Evolutionary conservation across 2,329 filamentous ascomycete species (phyloP).

Genomic region (Corinectria fuckeliana): DNA sequence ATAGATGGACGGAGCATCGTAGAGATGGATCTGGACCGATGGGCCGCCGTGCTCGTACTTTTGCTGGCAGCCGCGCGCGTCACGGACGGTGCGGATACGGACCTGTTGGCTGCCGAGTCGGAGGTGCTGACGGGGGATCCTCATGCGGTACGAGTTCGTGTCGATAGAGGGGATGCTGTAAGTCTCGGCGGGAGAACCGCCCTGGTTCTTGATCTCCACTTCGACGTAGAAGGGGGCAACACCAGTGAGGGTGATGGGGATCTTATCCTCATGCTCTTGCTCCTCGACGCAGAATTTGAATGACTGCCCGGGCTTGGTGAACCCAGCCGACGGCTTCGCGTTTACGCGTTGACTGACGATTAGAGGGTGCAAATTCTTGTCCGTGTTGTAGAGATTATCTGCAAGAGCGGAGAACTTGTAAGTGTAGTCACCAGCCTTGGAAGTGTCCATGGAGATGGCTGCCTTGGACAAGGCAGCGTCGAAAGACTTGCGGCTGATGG

Average conservation of each 20-base stretch:
- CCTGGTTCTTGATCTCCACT: slow-evolving; percentile 91
- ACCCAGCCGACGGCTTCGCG: slow-evolving; percentile 80
- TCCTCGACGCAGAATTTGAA: slow-evolving; percentile 96
- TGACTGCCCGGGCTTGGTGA: slow-evolving; percentile 85
- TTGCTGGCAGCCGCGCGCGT: slow-evolving; percentile 84
- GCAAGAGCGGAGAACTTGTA: slow-evolving; percentile 86
- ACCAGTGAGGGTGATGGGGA: slow-evolving; percentile 85
- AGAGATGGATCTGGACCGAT: slow-evolving; percentile 88
- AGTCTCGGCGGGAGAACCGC: slow-evolving; percentile 78
- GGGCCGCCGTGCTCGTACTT: slow-evolving; percentile 74
- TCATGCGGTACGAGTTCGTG: slow-evolving; percentile 76
- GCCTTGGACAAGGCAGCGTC: slow-evolving; percentile 79
- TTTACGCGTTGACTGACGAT: slow-evolving; percentile 84
- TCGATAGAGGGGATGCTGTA: slow-evolving; percentile 83
- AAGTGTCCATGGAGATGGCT: slow-evolving; percentile 85
- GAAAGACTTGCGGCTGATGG: slow-evolving; percentile 72
- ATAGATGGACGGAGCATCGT: slow-evolving; percentile 90
- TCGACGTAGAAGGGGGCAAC: slow-evolving; percentile 88
- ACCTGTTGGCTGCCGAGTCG: slow-evolving; percentile 90
- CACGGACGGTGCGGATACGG: slow-evolving; percentile 87
- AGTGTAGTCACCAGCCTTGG: slow-evolving; percentile 79
- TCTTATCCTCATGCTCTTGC: slow-evolving; percentile 79
- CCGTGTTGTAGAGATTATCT: slow-evolving; percentile 84
- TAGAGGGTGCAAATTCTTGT: slow-evolving; percentile 70
- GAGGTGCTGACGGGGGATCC: slow-evolving; percentile 83